A percentile compares a stretch with the other conserved stretches of the same genome.
These are phyloP conservation scores for Pachyrhizus erosus DNA, from an alignment of 306 rosid species.

Conservation along the genomic window DNA sequence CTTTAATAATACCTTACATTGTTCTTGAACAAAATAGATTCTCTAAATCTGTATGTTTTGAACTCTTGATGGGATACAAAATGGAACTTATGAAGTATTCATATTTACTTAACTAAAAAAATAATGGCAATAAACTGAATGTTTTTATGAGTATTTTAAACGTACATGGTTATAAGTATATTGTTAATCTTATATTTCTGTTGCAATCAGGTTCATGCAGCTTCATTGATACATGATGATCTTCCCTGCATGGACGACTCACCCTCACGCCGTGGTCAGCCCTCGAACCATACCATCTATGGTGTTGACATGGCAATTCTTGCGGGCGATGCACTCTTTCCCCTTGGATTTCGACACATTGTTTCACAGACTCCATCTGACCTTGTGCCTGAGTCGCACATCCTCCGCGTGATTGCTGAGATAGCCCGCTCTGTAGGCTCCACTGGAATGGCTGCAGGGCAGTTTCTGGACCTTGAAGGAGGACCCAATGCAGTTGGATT, in stretches of 20 bases:
- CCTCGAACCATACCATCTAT: conserved; percentile 78
- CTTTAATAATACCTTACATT: conserved; percentile 5
- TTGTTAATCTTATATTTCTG: conserved; percentile 21
- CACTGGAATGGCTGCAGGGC: conserved; percentile 98
- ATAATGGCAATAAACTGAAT: neutral
- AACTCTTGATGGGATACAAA: neutral
- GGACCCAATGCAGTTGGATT: conserved; percentile 71
- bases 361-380: conserved; percentile 78
- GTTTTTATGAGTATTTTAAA: neutral
- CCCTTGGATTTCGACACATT: conserved; percentile 90
- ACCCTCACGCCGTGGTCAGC: conserved; percentile 81
- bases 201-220: conserved; percentile 81
- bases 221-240: conserved; percentile 93
- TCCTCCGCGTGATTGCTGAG: conserved; percentile 86
- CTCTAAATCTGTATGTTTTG: conserved; percentile 3
- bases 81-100: neutral
- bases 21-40: conserved; percentile 24
- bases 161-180: neutral
- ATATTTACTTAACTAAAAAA: neutral
- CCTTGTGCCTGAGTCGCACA: conserved; percentile 71
- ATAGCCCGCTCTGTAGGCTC: conserved; percentile 91
- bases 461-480: conserved; percentile 87
- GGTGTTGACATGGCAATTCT: conserved; percentile 98
- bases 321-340: conserved; percentile 93
- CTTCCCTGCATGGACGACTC: conserved; percentile 98